A percentile compares a stretch with the other conserved stretches of the same genome.
Evolutionary conservation across 108 stramenopile species (phyloP).

Genomic region (Cyclotella atomus): DNA sequence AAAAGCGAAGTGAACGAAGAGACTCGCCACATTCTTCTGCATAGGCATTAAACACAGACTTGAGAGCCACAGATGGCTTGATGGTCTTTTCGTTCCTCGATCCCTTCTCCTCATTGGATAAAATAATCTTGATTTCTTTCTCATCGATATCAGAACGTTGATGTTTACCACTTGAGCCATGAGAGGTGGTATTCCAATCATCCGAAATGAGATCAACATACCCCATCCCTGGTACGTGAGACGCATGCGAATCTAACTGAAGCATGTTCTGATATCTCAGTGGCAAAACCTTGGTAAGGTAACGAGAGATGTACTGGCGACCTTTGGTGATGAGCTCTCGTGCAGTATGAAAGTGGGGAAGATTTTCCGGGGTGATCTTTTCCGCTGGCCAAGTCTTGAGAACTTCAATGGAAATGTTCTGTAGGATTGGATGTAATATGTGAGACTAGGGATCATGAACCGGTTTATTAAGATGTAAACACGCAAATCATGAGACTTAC

Average conservation of each 20-base stretch:
- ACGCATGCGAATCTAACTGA: not conserved
- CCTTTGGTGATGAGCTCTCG: not conserved
- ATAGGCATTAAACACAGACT: slow-evolving; percentile 22
- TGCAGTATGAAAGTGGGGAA: not conserved
- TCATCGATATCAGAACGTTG: not conserved
- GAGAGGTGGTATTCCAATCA: slow-evolving; percentile 5
- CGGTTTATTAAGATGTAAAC: too few species aligned
- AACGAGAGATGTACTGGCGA: not conserved
- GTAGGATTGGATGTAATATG: not conserved
- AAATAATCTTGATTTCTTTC: not conserved
- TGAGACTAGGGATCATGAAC: too few species aligned
- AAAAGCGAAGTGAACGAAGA: slow-evolving; percentile 18
- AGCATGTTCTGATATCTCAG: slow-evolving; percentile 12
- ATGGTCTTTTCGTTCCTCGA: slow-evolving; percentile 4
- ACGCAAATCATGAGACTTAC: not conserved
- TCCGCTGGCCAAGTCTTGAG: not conserved
- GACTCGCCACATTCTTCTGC: slow-evolving; percentile 20
- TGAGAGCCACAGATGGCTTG: not conserved
- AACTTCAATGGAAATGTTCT: not conserved
- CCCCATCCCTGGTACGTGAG: slow-evolving; percentile 4
- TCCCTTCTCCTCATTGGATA: slow-evolving; percentile 2
- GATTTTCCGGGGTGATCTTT: not conserved
- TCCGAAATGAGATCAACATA: not conserved
- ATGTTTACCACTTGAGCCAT: not conserved
- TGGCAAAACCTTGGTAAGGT: not conserved